Evolutionary conservation across 139 green algal genomes (phyloP).

Genomic region (Deuterostichococcus epilithicus): DNA sequence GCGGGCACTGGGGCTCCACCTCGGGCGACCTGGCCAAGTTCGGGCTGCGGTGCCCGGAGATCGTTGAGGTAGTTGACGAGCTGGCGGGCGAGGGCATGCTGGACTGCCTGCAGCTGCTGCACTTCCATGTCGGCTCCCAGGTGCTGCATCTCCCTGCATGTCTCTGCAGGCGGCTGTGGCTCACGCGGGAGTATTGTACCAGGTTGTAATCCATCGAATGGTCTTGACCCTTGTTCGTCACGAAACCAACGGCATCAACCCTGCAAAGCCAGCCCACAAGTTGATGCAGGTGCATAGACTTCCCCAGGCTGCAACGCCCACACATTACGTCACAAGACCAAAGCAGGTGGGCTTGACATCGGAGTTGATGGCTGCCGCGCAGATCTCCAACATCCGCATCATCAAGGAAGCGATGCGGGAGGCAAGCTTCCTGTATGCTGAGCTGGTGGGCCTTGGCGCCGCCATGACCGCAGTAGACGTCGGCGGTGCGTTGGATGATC

Average conservation of each 20-base stretch:
- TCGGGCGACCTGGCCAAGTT: conserved; percentile 57
- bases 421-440: conserved; percentile 50
- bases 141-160: neutral
- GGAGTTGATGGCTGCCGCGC: neutral
- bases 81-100: conserved; percentile 39
- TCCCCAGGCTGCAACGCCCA: too few species aligned
- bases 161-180: too few species aligned
- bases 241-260: too few species aligned
- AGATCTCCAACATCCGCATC: conserved; percentile 54
- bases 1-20: conserved; percentile 64
- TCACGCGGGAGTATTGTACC: too few species aligned
- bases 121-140: conserved; percentile 69
- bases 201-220: too few species aligned
- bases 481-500: conserved; percentile 29
- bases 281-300: too few species aligned
- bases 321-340: neutral
- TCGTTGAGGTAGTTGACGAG: conserved; percentile 37
- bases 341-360: neutral
- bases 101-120: conserved; percentile 56
- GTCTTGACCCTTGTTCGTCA: too few species aligned
- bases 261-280: too few species aligned
- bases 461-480: conserved; percentile 49
- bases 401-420: conserved; percentile 65
- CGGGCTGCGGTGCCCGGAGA: conserved; percentile 46
- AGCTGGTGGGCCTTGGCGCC: conserved; percentile 52